Evolutionary conservation across 257 asterid genomes (phyloP).

Genomic region (Solanum etuberosum): DNA sequence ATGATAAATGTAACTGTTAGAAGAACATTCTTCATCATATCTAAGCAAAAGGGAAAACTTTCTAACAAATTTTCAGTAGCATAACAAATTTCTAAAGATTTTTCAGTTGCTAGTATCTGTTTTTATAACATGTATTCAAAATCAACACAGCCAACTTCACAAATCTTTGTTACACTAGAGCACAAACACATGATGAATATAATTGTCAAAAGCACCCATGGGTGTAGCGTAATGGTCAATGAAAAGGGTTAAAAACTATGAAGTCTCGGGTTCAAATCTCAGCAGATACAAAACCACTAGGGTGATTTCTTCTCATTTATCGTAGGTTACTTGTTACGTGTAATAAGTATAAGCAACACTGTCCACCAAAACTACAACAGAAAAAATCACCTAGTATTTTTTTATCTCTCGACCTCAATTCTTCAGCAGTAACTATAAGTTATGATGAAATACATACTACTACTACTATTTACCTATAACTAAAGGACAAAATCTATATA

Average conservation of each 20-base stretch:
- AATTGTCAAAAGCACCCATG: neutral
- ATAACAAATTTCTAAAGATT: neutral
- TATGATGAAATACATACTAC: neutral
- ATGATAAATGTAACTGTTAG: neutral
- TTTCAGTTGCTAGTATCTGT: neutral
- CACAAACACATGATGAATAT: neutral
- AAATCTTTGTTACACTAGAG: neutral
- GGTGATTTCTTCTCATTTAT: neutral
- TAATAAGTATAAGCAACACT: too few species aligned
- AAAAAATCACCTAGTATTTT: too few species aligned
- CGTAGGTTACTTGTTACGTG: neutral
- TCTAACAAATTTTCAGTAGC: neutral
- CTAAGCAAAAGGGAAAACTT: neutral
- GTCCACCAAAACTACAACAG: too few species aligned
- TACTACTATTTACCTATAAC: neutral
- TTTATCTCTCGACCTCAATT: neutral
- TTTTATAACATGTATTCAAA: neutral
- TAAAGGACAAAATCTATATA: neutral
- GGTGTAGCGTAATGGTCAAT: neutral
- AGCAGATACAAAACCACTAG: neutral
- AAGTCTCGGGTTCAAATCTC: neutral
- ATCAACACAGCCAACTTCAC: neutral
- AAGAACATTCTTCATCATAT: neutral
- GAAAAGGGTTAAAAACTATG: neutral
- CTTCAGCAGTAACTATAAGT: neutral